Base-by-base conservation (phyloP, 345 rosid species). In the Eucalyptus rudis region DNA sequence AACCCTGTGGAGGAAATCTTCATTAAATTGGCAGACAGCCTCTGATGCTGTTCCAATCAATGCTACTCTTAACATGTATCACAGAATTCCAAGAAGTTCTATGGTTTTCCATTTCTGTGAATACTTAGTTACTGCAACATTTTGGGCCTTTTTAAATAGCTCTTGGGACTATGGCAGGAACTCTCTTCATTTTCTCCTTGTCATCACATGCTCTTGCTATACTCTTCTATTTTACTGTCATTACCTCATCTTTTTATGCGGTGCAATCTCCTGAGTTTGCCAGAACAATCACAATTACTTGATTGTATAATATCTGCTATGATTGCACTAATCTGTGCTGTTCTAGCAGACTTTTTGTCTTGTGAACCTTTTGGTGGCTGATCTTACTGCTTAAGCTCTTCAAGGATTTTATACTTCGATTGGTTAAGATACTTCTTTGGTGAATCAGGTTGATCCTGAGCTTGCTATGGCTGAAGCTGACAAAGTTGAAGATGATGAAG, bases 391-490 rank as follows among this genome's bases (percentile, higher is more conserved):
- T 64, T 87, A 31, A 9, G 40, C 29, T 27, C 79, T 88, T 16
- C 33, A 62, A 87, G 56, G 43, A 43, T 50, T 64, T 59, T 64
- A 25, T 66, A 17, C 88, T 59, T 54, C 2, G 20, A 59, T 50
- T 49, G 43, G 86, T 79, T 52, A 71, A 71, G 36, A 49, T 59
- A n/a, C 84, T 43, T n/a, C 40, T 27, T 66, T 62, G 88, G 50
- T 71, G 58, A 88, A 81, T 89, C 94, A 98, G 99, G 97, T 98
- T 90, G 99, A 98, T 79, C 95, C 99, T 27, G 99, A 98, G 92
- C 98, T 98, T 83, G 99, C 99, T 89, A 98, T 98, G 99, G 98
- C 99, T 89, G 99, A 98, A 93, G 99, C 99, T 86, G 99, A 98
- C 93, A 98, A 96, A 93, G 99, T 97, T 91, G 99, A 97, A 94